Percentiles rank a stretch among this genome's conserved stretches.
phyloP scores from a whole-genome alignment of 1,284 basidiomycete genomes.

The Chalciporus sp. region DNA sequence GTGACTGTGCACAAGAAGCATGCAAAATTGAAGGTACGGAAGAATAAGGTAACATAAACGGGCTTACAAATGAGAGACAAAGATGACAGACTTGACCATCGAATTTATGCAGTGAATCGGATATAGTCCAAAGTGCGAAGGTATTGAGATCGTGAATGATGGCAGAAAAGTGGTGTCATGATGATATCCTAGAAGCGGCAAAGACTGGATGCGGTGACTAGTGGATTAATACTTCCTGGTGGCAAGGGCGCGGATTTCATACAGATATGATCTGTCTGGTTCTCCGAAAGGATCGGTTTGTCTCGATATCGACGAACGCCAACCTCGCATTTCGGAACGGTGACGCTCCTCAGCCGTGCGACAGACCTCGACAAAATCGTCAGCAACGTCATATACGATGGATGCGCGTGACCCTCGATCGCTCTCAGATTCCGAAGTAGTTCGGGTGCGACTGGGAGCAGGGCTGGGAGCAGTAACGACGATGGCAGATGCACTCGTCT shows the following conservation, averaged over 20 bases:
- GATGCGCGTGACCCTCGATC: constrained; percentile 76
- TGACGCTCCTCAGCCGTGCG: constrained; percentile 79
- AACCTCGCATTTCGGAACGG: constrained; percentile 78
- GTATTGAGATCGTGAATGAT: constrained; percentile 14
- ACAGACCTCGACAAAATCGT: constrained; percentile 72
- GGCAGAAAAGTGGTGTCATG: constrained; percentile 5
- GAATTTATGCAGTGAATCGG: constrained; percentile 24
- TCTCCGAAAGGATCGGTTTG: constrained; percentile 45
- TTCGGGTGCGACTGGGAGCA: constrained; percentile 61
- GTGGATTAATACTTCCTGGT: constrained; percentile 69
- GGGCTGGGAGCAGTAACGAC: constrained; percentile 55
- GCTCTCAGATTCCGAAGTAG: constrained; percentile 71
- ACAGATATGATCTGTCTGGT: constrained; percentile 63
- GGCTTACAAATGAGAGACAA: constrained; percentile 33
- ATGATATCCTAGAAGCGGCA: neutral
- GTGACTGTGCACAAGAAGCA: constrained; percentile 23
- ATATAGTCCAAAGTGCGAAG: constrained; percentile 22
- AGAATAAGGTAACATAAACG: constrained; percentile 31
- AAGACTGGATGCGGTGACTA: constrained; percentile 2
- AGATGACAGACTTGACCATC: constrained; percentile 18
- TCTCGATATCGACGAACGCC: constrained; percentile 57
- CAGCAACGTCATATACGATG: constrained; percentile 72
- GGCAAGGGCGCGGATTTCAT: constrained; percentile 79
- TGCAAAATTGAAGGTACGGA: constrained; percentile 16
- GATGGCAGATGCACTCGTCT: constrained; percentile 42